Base-by-base conservation (phyloP, 202 grass and related monocot species). In the Schoenoplectus triqueter region DNA sequence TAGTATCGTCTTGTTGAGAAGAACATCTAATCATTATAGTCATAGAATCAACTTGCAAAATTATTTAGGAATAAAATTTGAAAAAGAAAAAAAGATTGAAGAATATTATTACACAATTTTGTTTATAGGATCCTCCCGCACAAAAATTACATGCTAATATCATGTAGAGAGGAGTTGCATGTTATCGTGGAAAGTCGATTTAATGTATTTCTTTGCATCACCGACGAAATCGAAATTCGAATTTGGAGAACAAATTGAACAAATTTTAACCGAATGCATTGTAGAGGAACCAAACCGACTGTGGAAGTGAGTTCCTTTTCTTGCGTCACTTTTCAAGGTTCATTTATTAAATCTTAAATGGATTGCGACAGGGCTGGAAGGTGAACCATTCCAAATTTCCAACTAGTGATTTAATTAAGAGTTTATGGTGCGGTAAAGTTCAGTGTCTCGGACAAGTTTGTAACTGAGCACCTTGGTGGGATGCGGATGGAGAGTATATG, bases 381-480 rank as follows among this genome's bases (percentile, higher is more conserved):
- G 89, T 85, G 87, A 87, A 87, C 89, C 73, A 68, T 85, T 91
- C 87, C 85, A 85, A 86, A 87, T 71, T 85, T 91, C 87, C 85
- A 85, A 86, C 89, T 71, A 39, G 42, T 72, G 88, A 49, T 87
- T 89, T 88, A 41, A 80, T 88, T 69, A 69, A 73, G 88, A 84
- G 65, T 85, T 69, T 20, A 81, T 19, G 88, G 75, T 79, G 71
- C 13, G 22, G 82, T 73, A 41, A 76, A 88, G 85, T 85, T 69
- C 64, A 83, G 76, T 68, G 82, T 87, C 89, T 87, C 40, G 78
- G 31, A 85, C 65, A 21, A 54, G 90, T 91, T 84, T 87, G 88
- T 89, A 87, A 64, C 77, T 84, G 88, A 85, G 82, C 87, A 64
- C 84, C 51, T 87, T 68, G 66, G 44, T 86, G 20, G 69, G 62